Percentiles rank a stretch among this genome's conserved stretches.
phyloP scores from a whole-genome alignment of 768 basidiomycete species.

The Leucocoprinus sp. region DNA sequence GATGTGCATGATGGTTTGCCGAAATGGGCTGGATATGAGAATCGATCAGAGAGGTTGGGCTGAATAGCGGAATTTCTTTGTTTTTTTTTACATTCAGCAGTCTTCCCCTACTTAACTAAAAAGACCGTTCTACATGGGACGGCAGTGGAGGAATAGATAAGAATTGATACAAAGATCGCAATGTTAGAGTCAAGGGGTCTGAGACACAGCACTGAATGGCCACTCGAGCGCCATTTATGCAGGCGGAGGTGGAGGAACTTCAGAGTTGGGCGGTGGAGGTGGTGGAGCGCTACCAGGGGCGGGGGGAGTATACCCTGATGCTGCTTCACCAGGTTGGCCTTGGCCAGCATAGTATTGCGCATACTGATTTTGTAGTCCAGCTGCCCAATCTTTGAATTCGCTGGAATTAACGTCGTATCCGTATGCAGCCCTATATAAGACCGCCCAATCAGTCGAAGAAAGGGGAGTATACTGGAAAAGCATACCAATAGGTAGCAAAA shows the following conservation, averaged over 20 bases:
- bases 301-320: neutral
- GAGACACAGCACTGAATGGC: too few species aligned
- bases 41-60: conserved; percentile 28
- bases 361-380: conserved; percentile 56
- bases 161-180: neutral
- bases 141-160: neutral
- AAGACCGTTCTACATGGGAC: neutral
- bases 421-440: conserved; percentile 51
- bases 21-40: conserved; percentile 65
- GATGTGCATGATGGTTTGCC: conserved; percentile 46
- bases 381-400: conserved; percentile 68
- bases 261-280: conserved; percentile 1
- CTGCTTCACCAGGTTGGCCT: neutral
- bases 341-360: conserved; percentile 43
- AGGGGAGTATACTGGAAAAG: conserved; percentile 15
- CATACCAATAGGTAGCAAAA: conserved; percentile 43
- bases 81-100: neutral
- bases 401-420: conserved; percentile 73
- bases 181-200: too few species aligned
- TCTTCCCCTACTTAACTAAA: neutral
- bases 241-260: conserved; percentile 6
- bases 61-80: conserved; percentile 8
- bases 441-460: neutral
- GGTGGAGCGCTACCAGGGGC: conserved; percentile 3
- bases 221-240: conserved; percentile 1